These are phyloP conservation scores for Colletotrichum karsti DNA, from an alignment of 2,329 filamentous ascomycete genomes.

Conservation along the genomic window DNA sequence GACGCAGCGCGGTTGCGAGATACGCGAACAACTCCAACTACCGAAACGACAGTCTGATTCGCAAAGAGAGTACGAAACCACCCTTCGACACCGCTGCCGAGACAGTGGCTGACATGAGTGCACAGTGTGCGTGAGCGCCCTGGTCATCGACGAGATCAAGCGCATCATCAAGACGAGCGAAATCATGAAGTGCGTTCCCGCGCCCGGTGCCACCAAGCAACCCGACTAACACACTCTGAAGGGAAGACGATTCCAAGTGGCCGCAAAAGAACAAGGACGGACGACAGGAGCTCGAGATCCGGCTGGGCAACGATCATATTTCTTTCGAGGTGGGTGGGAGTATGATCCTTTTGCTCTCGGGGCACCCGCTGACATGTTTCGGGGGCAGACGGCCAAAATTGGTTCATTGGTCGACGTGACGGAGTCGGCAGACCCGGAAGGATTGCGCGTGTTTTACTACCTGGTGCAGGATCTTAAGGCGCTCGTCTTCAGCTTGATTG, in stretches of 20 bases:
- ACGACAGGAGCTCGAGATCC: conserved; percentile 94
- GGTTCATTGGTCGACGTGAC: conserved; percentile 96
- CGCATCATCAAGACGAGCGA: conserved; percentile 97
- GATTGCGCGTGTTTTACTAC: conserved; percentile 97
- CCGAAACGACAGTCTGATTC: conserved; percentile 96
- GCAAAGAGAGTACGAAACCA: conserved; percentile 89
- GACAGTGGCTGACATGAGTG: not conserved
- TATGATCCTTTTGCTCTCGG: not conserved
- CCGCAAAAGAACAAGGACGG: conserved; percentile 99
- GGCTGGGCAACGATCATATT: conserved; percentile 93
- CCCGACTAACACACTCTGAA: conserved; percentile 44
- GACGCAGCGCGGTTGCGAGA: conserved; percentile 89
- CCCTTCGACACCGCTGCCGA: too few species aligned
- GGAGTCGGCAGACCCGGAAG: conserved; percentile 94
- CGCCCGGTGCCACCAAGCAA: conserved; percentile 34
- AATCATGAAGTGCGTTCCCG: conserved; percentile 82
- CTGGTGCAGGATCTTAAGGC: conserved; percentile 97
- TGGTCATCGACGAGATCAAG: conserved; percentile 93
- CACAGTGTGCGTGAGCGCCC: conserved; percentile 92
- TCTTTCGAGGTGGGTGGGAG: conserved; percentile 82
- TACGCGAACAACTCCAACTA: conserved; percentile 99
- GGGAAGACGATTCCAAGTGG: conserved; percentile 98
- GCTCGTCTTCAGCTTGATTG: conserved; percentile 94
- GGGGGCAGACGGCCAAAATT: conserved; percentile 89
- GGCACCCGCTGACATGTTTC: conserved; percentile 28